phyloP scores from a whole-genome alignment of 108 stramenopile species.

The Nitzschia sp. region DNA sequence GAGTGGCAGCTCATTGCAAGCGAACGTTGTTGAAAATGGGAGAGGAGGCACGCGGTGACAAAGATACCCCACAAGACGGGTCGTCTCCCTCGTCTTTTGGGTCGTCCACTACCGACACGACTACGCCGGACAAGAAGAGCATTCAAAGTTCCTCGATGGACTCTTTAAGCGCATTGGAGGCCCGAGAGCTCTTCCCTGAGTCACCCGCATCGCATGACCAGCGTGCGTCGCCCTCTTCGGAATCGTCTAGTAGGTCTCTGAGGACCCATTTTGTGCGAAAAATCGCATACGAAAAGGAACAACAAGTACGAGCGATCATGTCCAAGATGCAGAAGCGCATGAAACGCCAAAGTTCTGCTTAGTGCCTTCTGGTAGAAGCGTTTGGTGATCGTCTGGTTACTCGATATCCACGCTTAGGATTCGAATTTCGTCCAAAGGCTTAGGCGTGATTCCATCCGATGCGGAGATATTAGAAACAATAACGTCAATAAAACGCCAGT shows the following conservation, averaged over 20 bases:
- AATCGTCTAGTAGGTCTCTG: neutral
- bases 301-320: conserved; percentile 5
- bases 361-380: neutral
- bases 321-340: conserved; percentile 7
- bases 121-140: neutral
- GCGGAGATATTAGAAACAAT: too few species aligned
- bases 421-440: conserved; percentile 90
- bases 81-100: neutral
- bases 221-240: neutral
- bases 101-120: conserved; percentile 2
- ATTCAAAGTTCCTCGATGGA: neutral
- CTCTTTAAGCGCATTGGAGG: neutral
- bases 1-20: conserved; percentile 14
- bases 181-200: conserved; percentile 12
- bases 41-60: neutral
- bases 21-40: neutral
- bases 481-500: too few species aligned
- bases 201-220: neutral
- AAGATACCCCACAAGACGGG: neutral
- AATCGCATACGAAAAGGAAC: neutral
- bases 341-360: neutral
- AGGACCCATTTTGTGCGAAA: conserved; percentile 6
- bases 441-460: too few species aligned
- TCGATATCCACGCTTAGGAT: conserved; percentile 90
- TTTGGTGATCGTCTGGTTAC: conserved; percentile 24